Evolutionary conservation across 2,329 filamentous ascomycete genomes (phyloP), one percentile per base, ranked within the genome.

Genomic region (Penicillium fuscoglaucum): DNA sequence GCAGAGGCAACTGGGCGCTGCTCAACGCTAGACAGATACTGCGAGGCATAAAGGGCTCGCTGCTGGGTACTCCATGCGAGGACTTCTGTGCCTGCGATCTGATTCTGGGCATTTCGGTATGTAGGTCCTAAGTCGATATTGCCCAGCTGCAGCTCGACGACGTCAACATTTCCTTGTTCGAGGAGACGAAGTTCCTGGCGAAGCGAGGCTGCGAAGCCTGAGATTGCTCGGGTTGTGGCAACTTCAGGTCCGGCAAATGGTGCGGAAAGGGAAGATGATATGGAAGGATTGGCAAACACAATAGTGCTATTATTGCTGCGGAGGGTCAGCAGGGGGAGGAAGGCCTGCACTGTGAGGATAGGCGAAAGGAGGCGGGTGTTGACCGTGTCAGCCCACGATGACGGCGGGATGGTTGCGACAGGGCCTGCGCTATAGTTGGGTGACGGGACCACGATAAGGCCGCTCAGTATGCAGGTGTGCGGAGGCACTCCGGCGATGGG

Each of bases 341-440:
- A 95, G 53, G 90, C 85, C 77, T 97, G 93, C 40, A 93, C 88
- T 6, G 90, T 92, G 52, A 96, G 84, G 65, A 98, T 91, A 1
- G 93, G 93, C 57, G 92, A 90, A 55, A 98, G 83, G 13, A 99
- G 84, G 70, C 96, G 93, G 17, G 91, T 93, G 75, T 97, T 96
- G 74, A 98, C 87, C 35, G 92, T 88, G 71, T 97, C 91, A 63
- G 91, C 90, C 79, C 96, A 95, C 68, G 86, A 88, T 31, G 90
- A 90, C 0, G 91, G 87, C 7, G 90, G 87, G 59, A 97, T 88
- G 4, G 91, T 93, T 61, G 92, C 91, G 61, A 98, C 89, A 21
- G 91, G 90, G 4, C 90, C 91, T 28, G 89, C 88, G 52, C 91
- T 89, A 74, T 93, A 96, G 70, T 89, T 87, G 26, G 89, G 81